Base-by-base conservation (phyloP, 208 protist genomes). In the Phytomonas sp. region DNA sequence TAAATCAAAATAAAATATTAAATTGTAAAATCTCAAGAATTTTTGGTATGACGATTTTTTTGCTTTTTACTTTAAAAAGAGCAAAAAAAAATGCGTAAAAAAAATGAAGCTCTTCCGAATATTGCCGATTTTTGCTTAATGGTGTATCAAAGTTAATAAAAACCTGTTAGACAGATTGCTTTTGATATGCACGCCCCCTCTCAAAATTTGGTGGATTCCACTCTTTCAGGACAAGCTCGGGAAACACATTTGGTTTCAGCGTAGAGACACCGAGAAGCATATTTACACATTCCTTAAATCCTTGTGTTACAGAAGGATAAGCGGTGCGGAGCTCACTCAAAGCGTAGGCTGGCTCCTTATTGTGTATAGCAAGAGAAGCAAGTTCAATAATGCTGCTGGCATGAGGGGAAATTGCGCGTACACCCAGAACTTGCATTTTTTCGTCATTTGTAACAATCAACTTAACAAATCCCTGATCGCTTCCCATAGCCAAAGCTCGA, bases 281-380 rank as follows among this genome's bases (percentile, higher is more conserved):
- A 63, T 92, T 83, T 62, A 95, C 69, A 74, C 92, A 97, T 66
- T 97, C 92, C 72, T 97, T 88, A 67, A 97, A 94, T 11, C 85
- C 92, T 63, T 95, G 84, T 26, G 92, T 87, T 15, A 95, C 76
- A 13, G 88, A 83, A 17, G 92, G 92, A 62, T 97, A 95, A 17
- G 87, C 81, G 0, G 86, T 85, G n/a, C 79, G 86, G 29, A 96
- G 60, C 29, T 91, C 78, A 33, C 84, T 80, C 34, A 97, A 60
- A 67, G 89, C 85, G 66, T 88, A 83, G 30, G 83, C 79, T 8
- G 89, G 89, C 37, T 95, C 83, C 6, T 79, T 62, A 79, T 95
- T 93, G 80, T 92, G 85, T 68, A 97, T 94, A 23, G 91, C 88
- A 13, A 97, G 78, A 2, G 92, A 90, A 15, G 92, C 92, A 30